Conservation (phyloP, 73 alveolate genomes). For the Stentor coeruleus region DNA sequence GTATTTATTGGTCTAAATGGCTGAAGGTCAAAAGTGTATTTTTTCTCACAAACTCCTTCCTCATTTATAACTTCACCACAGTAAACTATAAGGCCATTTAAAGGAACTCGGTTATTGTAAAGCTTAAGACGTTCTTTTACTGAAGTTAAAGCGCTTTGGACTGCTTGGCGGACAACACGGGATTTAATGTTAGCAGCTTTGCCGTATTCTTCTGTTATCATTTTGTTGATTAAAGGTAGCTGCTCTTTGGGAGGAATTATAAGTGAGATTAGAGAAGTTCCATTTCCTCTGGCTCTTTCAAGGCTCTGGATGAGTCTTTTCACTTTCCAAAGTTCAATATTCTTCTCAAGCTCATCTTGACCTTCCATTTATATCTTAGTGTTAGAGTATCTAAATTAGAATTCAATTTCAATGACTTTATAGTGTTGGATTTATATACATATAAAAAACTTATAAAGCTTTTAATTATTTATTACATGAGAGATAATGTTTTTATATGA, state of each 20-base stretch:
- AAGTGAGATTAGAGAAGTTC: constrained; percentile 85
- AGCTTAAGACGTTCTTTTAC: constrained; percentile 75
- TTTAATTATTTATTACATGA: too few relatives aligned
- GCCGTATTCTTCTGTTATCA: constrained; percentile 77
- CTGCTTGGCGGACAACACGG: constrained; percentile 74
- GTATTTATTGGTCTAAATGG: constrained; percentile 97
- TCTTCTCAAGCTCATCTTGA: constrained; percentile 65
- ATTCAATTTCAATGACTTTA: too few relatives aligned
- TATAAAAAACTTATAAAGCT: too few relatives aligned
- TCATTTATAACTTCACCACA: constrained; percentile 94
- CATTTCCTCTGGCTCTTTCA: constrained; percentile 84
- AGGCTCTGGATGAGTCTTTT: constrained; percentile 73
- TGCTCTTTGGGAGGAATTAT: constrained; percentile 85
- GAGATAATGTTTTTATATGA: too few relatives aligned
- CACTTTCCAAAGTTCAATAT: constrained; percentile 86
- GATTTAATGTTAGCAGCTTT: constrained; percentile 90
- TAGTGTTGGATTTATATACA: too few relatives aligned
- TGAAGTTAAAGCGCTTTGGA: constrained; percentile 72
- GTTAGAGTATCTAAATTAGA: too few relatives aligned
- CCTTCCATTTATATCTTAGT: too few relatives aligned
- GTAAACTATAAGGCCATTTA: constrained; percentile 93
- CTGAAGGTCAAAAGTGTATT: constrained; percentile 87
- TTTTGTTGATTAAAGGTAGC: constrained; percentile 56
- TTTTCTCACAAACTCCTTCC: constrained; percentile 90
- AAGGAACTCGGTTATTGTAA: constrained; percentile 90